Percentiles rank a stretch among this genome's conserved stretches.
phyloP scores from a whole-genome alignment of 2,329 filamentous ascomycete genomes.

The Chaetomiaceae sp. region DNA sequence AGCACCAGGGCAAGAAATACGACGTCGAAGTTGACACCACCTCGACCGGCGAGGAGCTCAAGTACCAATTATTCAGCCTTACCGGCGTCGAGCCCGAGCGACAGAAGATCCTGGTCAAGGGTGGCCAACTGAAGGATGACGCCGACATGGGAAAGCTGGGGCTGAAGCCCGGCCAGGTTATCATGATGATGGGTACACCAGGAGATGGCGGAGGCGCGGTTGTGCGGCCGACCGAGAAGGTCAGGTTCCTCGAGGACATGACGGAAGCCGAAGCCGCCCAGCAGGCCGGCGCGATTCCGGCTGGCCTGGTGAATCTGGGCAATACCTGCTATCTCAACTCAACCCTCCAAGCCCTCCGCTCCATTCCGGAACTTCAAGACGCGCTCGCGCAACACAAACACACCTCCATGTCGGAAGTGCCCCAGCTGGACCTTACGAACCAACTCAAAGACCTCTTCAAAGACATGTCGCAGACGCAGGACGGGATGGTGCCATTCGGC shows the following conservation, averaged over 20 bases:
- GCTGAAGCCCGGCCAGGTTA: conserved; percentile 77
- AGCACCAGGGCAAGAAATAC: conserved; percentile 93
- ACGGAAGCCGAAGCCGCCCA: conserved; percentile 85
- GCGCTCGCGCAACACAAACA: conserved; percentile 65
- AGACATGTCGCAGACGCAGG: conserved; percentile 83
- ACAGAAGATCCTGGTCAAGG: conserved; percentile 94
- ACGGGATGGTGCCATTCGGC: conserved; percentile 74
- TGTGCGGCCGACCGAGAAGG: conserved; percentile 69
- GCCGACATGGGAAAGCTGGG: conserved; percentile 77
- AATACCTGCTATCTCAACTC: conserved; percentile 99
- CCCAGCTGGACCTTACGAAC: conserved; percentile 67
- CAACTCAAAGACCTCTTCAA: conserved; percentile 80
- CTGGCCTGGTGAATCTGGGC: conserved; percentile 84
- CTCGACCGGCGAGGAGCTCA: conserved; percentile 86
- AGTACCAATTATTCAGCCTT: conserved; percentile 89
- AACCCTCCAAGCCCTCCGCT: conserved; percentile 83
- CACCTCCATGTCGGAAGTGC: conserved; percentile 27
- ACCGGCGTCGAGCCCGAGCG: conserved; percentile 94
- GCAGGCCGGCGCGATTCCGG: conserved; percentile 77
- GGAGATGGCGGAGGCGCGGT: conserved; percentile 58
- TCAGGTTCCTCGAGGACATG: conserved; percentile 97
- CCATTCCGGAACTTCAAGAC: conserved; percentile 85
- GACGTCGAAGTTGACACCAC: conserved; percentile 85
- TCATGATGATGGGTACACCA: conserved; percentile 97
- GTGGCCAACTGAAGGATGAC: conserved; percentile 92